Conservation (phyloP, 1,284 basidiomycete species). For the Blastosporella zonata region DNA sequence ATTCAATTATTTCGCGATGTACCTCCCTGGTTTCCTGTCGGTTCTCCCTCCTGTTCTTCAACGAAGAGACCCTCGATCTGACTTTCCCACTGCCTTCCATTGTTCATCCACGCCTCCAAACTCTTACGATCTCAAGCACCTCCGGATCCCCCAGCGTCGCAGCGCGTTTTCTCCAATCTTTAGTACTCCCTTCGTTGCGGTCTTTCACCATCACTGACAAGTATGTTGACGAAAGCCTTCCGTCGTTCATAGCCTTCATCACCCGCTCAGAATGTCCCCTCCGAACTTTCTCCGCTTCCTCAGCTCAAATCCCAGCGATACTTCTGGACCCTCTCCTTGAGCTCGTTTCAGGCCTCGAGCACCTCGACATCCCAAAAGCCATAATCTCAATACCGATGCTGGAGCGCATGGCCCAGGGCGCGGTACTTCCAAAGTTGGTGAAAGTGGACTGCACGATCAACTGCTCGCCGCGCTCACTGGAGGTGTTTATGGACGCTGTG, state of each 20-base stretch:
- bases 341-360: not conserved
- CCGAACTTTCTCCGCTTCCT: not conserved
- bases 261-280: conserved; percentile 1
- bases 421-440: conserved; percentile 5
- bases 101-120: not conserved
- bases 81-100: not conserved
- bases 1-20: conserved; percentile 2
- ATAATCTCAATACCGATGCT: not conserved
- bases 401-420: conserved; percentile 2
- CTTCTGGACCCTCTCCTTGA: conserved; percentile 1
- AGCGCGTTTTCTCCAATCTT: not conserved
- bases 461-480: conserved; percentile 3
- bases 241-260: not conserved
- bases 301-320: not conserved
- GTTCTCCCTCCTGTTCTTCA: not conserved
- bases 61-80: not conserved
- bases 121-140: not conserved
- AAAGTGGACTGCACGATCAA: not conserved
- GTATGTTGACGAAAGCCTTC: not conserved
- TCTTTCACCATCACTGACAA: not conserved
- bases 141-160: not conserved
- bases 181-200: not conserved
- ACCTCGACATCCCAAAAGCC: not conserved
- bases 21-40: not conserved
- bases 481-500: conserved; percentile 7